Conservation (phyloP, 2,329 filamentous ascomycete species). For the Exophiala alcalophila region DNA sequence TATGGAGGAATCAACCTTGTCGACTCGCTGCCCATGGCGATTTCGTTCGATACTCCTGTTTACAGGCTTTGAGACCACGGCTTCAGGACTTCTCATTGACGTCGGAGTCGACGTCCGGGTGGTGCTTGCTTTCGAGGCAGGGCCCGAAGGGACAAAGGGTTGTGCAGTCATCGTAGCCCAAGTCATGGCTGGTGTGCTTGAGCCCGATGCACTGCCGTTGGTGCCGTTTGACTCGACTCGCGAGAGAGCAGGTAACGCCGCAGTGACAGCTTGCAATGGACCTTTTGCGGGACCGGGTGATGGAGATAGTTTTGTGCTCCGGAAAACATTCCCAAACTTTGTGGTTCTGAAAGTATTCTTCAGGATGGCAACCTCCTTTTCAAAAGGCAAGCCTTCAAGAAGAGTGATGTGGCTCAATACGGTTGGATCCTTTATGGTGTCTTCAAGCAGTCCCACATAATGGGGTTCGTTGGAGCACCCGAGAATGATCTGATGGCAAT, state of each 20-base stretch:
- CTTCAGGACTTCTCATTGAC: conserved; percentile 40
- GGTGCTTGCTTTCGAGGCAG: conserved; percentile 22
- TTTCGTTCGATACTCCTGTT: conserved; percentile 53
- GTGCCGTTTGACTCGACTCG: conserved; percentile 40
- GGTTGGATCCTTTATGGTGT: conserved; percentile 46
- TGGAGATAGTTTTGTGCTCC: conserved; percentile 35
- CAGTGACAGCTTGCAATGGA: conserved; percentile 27
- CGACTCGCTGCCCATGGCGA: conserved; percentile 58
- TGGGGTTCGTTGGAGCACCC: conserved; percentile 58
- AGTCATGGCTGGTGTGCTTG: conserved; percentile 33
- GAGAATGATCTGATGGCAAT: conserved; percentile 60
- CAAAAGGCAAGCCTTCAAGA: conserved; percentile 56
- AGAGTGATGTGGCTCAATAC: conserved; percentile 52
- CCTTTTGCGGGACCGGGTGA: conserved; percentile 28
- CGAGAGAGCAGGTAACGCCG: conserved; percentile 36
- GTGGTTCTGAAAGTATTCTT: conserved; percentile 48
- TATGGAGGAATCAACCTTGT: conserved; percentile 50
- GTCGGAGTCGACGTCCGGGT: conserved; percentile 32
- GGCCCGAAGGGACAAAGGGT: conserved; percentile 19
- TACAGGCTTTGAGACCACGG: conserved; percentile 38
- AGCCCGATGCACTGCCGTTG: conserved; percentile 37
- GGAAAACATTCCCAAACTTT: conserved; percentile 54
- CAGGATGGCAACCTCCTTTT: conserved; percentile 50
- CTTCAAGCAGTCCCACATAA: conserved; percentile 53
- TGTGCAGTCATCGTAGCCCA: conserved; percentile 37